A percentile compares a stretch with the other conserved stretches of the same genome.
Conservation (phyloP, 1,139 yeast genomes). For the Candida gigantensis region DNA sequence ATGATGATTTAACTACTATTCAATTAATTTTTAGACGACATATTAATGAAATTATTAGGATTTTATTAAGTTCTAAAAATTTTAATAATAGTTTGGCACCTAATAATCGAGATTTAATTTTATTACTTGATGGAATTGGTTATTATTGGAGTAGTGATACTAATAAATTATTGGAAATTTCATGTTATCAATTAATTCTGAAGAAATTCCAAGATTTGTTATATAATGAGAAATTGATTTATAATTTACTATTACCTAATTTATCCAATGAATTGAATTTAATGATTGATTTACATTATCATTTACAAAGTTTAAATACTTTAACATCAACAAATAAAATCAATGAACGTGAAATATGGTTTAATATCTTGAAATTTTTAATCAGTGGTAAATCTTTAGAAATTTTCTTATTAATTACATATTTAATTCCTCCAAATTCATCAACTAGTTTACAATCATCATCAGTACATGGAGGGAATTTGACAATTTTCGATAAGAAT, state of each 20-base stretch:
- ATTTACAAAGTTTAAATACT: constrained; percentile 39
- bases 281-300: constrained; percentile 48
- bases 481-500: constrained; percentile 49
- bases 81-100: constrained; percentile 24
- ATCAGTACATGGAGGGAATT: constrained; percentile 42
- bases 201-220: constrained; percentile 40
- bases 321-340: constrained; percentile 18
- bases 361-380: constrained; percentile 43
- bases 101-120: constrained; percentile 21
- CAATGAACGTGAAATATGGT: constrained; percentile 46
- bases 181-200: constrained; percentile 44
- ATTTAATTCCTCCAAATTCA: constrained; percentile 47
- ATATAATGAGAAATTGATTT: constrained; percentile 34
- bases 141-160: constrained; percentile 48
- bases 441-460: constrained; percentile 43
- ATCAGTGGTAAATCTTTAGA: constrained; percentile 49
- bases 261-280: constrained; percentile 44
- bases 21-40: constrained; percentile 51
- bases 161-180: constrained; percentile 41
- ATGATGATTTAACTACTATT: constrained; percentile 50
- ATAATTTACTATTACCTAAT: constrained; percentile 39
- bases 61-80: constrained; percentile 43
- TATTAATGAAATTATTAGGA: constrained; percentile 46
- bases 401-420: constrained; percentile 41
- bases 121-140: constrained; percentile 46